Percentiles rank a stretch among this genome's conserved stretches.
Evolutionary conservation across 2,329 filamentous ascomycete species (phyloP).

Genomic region (Ampelomyces quisqualis): DNA sequence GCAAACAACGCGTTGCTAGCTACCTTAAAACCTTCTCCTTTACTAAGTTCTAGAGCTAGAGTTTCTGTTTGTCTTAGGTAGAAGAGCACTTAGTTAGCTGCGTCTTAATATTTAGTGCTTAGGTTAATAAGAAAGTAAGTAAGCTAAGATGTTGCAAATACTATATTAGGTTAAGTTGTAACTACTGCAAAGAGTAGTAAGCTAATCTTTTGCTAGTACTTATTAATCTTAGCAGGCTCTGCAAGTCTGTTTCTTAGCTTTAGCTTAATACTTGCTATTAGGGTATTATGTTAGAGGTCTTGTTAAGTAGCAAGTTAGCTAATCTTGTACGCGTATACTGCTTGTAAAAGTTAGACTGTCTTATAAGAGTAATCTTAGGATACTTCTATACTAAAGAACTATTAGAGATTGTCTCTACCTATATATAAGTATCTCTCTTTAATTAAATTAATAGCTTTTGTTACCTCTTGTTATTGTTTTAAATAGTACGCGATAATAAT

Average conservation of each 20-base stretch:
- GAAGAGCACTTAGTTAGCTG: not conserved
- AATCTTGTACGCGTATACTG: not conserved
- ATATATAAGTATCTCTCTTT: constrained; percentile 3
- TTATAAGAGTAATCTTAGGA: not conserved
- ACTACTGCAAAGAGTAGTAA: constrained; percentile 6
- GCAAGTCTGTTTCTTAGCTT: not conserved
- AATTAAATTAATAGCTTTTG: constrained; percentile 2
- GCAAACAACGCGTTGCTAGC: constrained; percentile 5
- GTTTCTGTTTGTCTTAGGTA: not conserved
- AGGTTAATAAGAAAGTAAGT: constrained; percentile 1
- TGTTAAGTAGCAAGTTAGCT: not conserved
- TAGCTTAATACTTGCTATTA: not conserved
- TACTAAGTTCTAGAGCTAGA: not conserved
- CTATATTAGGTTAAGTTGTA: constrained; percentile 5
- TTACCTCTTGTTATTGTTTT: not conserved
- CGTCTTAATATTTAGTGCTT: not conserved
- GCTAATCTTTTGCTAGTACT: constrained; percentile 1
- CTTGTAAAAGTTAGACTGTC: not conserved
- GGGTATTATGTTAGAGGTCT: not conserved
- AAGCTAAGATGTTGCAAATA: constrained; percentile 5
- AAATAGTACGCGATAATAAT: constrained; percentile 8
- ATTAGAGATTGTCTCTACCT: constrained; percentile 6
- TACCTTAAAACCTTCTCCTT: not conserved
- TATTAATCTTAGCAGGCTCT: constrained; percentile 1
- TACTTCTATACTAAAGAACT: constrained; percentile 10